phyloP scores from a whole-genome alignment of 176 grass and related monocot species.

The Avena insularis region DNA sequence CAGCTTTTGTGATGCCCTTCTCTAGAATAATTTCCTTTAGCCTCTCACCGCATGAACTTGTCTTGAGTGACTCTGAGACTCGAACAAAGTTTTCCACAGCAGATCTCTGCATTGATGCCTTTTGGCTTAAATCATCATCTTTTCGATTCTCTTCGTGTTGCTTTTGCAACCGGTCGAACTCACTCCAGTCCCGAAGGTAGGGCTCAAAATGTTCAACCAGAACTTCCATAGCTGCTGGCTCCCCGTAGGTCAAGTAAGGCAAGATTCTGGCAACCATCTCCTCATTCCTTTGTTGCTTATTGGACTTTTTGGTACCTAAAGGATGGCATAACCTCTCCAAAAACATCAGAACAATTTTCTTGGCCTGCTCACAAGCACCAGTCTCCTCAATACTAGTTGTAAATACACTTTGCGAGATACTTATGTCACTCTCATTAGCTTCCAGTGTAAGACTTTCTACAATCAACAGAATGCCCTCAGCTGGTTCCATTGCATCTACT shows the following conservation, averaged over 20 bases:
- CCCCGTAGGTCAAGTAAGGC: slow-evolving; percentile 96
- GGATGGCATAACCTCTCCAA: slow-evolving; percentile 83
- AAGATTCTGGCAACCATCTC: slow-evolving; percentile 99
- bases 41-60: slow-evolving; percentile 91
- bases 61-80: slow-evolving; percentile 98
- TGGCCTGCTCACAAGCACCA: slow-evolving; percentile 82
- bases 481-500: slow-evolving; percentile 92
- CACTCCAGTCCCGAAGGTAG: slow-evolving; percentile 79
- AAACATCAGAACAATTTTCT: slow-evolving; percentile 98
- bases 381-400: slow-evolving; percentile 77
- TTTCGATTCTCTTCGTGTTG: slow-evolving; percentile 80
- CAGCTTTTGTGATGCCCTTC: slow-evolving; percentile 75
- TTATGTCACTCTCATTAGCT: slow-evolving; percentile 96
- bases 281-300: slow-evolving; percentile 96
- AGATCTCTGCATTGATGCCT: slow-evolving; percentile 72
- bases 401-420: slow-evolving; percentile 86
- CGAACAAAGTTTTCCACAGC: slow-evolving; percentile 92
- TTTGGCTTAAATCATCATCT: slow-evolving; percentile 70
- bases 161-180: slow-evolving; percentile 81
- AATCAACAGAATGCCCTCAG: slow-evolving; percentile 96
- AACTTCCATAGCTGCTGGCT: slow-evolving; percentile 90
- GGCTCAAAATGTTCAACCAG: slow-evolving; percentile 96
- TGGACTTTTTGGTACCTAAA: slow-evolving; percentile 82
- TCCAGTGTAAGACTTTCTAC: slow-evolving; percentile 98
- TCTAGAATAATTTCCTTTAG: slow-evolving; percentile 97